Percentiles rank a stretch among this genome's conserved stretches.
These are phyloP conservation scores for Lepiota venenata DNA, from an alignment of 768 basidiomycete species.

Conservation along the genomic window DNA sequence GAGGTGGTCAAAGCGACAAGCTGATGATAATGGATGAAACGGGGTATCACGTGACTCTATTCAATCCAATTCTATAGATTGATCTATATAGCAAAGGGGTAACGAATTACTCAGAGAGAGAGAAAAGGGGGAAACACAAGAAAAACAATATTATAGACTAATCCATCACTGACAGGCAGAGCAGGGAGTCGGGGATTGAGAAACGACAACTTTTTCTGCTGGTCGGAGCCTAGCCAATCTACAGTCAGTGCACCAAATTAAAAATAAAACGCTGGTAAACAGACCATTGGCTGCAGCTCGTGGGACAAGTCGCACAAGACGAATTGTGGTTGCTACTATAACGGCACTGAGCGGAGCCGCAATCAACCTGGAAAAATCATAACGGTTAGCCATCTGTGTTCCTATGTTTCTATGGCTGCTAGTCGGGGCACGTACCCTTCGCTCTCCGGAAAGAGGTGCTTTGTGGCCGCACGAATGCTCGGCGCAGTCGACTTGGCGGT, in stretches of 20 bases:
- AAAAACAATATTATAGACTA: neutral
- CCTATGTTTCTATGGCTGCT: too few relatives aligned
- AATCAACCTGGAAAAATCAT: conserved; percentile 35
- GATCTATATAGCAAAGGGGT: neutral
- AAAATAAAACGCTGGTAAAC: conserved; percentile 8
- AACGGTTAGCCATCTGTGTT: neutral
- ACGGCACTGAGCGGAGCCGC: conserved; percentile 34
- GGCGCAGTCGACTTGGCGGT: conserved; percentile 35
- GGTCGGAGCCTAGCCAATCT: conserved; percentile 22
- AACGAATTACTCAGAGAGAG: neutral
- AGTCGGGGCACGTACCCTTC: conserved; percentile 16
- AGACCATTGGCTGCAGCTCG: conserved; percentile 39
- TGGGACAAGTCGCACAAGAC: conserved; percentile 31
- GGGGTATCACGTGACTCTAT: conserved; percentile 1
- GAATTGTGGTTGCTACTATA: conserved; percentile 36
- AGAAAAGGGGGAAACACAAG: too few relatives aligned
- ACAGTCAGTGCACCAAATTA: neutral
- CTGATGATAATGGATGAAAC: neutral
- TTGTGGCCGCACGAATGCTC: conserved; percentile 37
- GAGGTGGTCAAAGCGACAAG: conserved; percentile 7
- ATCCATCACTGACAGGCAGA: conserved; percentile 7
- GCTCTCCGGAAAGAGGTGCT: conserved; percentile 19
- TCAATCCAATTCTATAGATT: neutral
- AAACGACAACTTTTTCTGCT: conserved; percentile 20
- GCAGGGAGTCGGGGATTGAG: conserved; percentile 16